These are phyloP conservation scores for Solanum chacoense DNA, from an alignment of 305 asterid genomes.

Conservation along the genomic window DNA sequence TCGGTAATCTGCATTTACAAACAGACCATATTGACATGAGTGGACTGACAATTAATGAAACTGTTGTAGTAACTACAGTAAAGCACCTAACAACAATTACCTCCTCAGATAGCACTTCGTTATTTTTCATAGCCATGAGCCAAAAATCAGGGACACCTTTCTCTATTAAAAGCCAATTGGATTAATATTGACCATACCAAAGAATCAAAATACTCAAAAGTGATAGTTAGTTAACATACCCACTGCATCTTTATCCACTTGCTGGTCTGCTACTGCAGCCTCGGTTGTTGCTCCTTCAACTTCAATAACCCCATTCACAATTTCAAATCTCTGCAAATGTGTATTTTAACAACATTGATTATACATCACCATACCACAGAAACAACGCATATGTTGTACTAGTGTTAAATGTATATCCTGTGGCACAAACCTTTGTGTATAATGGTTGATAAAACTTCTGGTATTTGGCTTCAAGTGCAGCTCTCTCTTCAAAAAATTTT, in stretches of 20 bases:
- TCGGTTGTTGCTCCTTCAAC: conserved; percentile 27
- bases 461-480: conserved; percentile 80
- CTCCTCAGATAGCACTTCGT: conserved; percentile 64
- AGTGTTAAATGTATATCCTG: background rate
- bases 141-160: conserved; percentile 87
- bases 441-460: conserved; percentile 73
- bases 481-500: conserved; percentile 73
- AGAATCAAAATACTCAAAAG: background rate
- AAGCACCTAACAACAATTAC: conserved; percentile 15
- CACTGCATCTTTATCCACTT: conserved; percentile 14
- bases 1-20: conserved; percentile 39
- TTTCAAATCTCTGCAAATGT: conserved; percentile 43
- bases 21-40: background rate
- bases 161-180: conserved; percentile 13
- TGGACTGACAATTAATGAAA: background rate
- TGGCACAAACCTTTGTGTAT: conserved; percentile 40
- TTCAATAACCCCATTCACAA: conserved; percentile 54
- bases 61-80: background rate
- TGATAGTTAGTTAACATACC: conserved; percentile 10
- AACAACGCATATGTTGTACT: background rate
- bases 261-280: conserved; percentile 5
- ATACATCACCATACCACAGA: background rate
- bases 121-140: conserved; percentile 71
- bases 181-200: background rate
- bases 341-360: background rate